A percentile compares a stretch with the other conserved stretches of the same genome.
Evolutionary conservation across 306 rosid species (phyloP).

Genomic region (barrel medic (Medicago truncatula)): MtrunA17r5.0-ANR NC_053043.1:15484001-15484500

Average conservation of each 20-base stretch:
- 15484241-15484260: slow-evolving; percentile 88
- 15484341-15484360: slow-evolving; percentile 87
- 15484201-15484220: slow-evolving; percentile 80
- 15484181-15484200: slow-evolving; percentile 96
- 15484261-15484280: slow-evolving; percentile 80
- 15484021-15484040: slow-evolving; percentile 77
- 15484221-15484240: slow-evolving; percentile 84
- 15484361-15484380: slow-evolving; percentile 94
- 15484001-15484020: slow-evolving; percentile 60
- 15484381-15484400: slow-evolving; percentile 59
- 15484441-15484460: not conserved
- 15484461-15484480: too few relatives aligned
- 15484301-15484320: slow-evolving; percentile 94
- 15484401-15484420: not conserved
- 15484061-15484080: slow-evolving; percentile 67
- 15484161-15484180: slow-evolving; percentile 83
- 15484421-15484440: not conserved
- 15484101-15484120: slow-evolving; percentile 76
- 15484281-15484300: slow-evolving; percentile 89
- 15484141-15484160: slow-evolving; percentile 68
- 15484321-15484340: slow-evolving; percentile 88
- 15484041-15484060: slow-evolving; percentile 78
- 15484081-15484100: slow-evolving; percentile 87
- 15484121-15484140: slow-evolving; percentile 87
- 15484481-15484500: too few relatives aligned